Conservation (phyloP, 768 basidiomycete genomes). For the Boletus fagicola region DNA sequence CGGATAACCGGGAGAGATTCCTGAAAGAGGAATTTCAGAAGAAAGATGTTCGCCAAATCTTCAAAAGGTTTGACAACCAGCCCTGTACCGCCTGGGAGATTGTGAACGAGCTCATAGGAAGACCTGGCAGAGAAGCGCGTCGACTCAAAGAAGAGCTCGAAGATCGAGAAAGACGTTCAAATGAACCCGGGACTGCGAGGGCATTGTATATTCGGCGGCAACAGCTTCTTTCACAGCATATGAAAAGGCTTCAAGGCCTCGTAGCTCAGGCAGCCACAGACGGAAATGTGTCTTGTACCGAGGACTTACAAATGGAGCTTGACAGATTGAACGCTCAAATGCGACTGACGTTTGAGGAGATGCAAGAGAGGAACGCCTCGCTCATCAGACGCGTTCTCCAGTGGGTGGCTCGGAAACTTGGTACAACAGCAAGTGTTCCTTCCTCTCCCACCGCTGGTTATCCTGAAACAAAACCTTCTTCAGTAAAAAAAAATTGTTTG, state of each 20-base stretch:
- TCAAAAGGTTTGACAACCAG: constrained; percentile 4
- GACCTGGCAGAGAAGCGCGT: not conserved
- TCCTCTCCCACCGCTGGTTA: not conserved
- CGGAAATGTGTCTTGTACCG: not conserved
- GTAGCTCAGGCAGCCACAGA: not conserved
- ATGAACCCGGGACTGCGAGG: not conserved
- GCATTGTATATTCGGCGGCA: not conserved
- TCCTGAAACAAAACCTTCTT: not conserved
- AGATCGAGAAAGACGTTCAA: not conserved
- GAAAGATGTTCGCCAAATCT: no score
- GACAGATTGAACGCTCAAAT: not conserved
- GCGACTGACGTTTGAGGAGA: not conserved
- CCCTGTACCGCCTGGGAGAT: no score
- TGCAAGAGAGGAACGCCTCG: not conserved
- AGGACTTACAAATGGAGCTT: constrained; percentile 1
- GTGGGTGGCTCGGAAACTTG: not conserved
- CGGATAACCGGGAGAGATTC: not conserved
- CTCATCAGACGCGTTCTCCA: not conserved
- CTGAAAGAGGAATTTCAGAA: no score
- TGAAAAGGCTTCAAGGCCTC: not conserved
- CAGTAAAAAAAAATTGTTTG: not conserved
- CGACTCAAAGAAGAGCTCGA: constrained; percentile 2
- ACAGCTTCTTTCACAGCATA: constrained; percentile 1
- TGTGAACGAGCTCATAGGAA: not conserved
- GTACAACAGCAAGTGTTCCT: not conserved